These are phyloP conservation scores for Nematodospora anomalae DNA, from an alignment of 1,139 yeast genomes.

Conservation along the genomic window DNA sequence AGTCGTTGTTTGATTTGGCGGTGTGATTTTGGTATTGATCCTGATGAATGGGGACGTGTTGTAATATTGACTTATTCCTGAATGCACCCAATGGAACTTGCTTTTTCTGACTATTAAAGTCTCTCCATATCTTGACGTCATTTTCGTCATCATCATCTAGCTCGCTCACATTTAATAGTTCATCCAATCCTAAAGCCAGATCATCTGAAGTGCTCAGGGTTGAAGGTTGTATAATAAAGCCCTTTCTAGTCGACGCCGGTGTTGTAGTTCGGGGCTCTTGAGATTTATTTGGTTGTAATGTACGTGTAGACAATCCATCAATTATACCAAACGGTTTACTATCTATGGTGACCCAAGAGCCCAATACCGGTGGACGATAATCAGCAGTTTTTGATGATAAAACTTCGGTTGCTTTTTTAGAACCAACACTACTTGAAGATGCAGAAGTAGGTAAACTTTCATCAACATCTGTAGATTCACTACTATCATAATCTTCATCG, in stretches of 20 bases:
- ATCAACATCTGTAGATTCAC: slow-evolving; percentile 94
- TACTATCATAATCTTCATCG: slow-evolving; percentile 46
- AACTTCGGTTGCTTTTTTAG: slow-evolving; percentile 84
- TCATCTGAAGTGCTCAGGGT: slow-evolving; percentile 32
- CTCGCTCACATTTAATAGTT: slow-evolving; percentile 82
- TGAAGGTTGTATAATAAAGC: slow-evolving; percentile 8
- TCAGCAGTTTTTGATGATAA: slow-evolving; percentile 81
- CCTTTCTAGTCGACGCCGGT: slow-evolving; percentile 3
- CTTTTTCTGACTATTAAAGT: slow-evolving; percentile 52
- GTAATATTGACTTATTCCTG: slow-evolving; percentile 67
- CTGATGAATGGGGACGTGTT: slow-evolving; percentile 14
- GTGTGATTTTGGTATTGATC: slow-evolving; percentile 17
- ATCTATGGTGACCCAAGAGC: slow-evolving; percentile 84
- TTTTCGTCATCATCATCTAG: slow-evolving; percentile 75
- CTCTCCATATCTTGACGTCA: slow-evolving; percentile 53
- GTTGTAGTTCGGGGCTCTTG: slow-evolving; percentile 9
- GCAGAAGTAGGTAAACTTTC: slow-evolving; percentile 61
- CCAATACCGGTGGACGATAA: slow-evolving; percentile 86
- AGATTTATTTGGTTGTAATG: slow-evolving; percentile 36
- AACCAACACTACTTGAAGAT: slow-evolving; percentile 51
- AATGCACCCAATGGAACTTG: slow-evolving; percentile 86
- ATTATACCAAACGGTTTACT: slow-evolving; percentile 88
- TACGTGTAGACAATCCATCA: slow-evolving; percentile 88
- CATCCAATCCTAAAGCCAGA: slow-evolving; percentile 75
- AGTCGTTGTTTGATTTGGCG: slow-evolving; percentile 23